Base-by-base conservation (phyloP, 352 stramenopile genomes). In the Globisporangium yorkense region DNA sequence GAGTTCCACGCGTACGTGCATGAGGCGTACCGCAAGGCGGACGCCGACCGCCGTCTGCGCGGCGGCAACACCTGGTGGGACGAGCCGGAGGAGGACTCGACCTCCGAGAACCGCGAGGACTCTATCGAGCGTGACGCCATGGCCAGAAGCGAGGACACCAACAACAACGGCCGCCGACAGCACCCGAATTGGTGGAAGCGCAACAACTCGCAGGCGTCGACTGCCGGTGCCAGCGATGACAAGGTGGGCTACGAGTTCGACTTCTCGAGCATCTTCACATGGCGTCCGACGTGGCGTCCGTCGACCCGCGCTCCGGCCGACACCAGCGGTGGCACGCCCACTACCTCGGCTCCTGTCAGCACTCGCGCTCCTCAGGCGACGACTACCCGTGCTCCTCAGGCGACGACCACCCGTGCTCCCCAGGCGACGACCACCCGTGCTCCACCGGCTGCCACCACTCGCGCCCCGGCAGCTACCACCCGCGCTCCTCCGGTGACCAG, bases 1-100 rank as follows among this genome's bases (percentile, higher is more conserved):
- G 75, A 88, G 57, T 86, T 87, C 51, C 56, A 52, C 3, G 54
- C 66, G 8, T 82, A 75, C 27, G 63, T 79, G 52, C 52, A 53
- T 15, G 67, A 69, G 6, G 50, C 64, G 41, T 75, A 73, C 44
- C 59, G 62, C 5, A 49, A 20, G 9, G 40, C 47, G 8, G 49
- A 51, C 45, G 41, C 16, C 18, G 41, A 16, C 18, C 39, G 52
- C 3, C 52, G 52, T 24, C 41, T 46, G 5, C 37, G 35, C 47
- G 39, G 24, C 39, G n/a, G 51, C 18, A 47, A 35, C 35, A 37
- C 5, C 33, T 48, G 51, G 35, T 47, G 20, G 37, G 51, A 48
- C 40, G 54, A 52, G 18, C 31, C 21, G 12, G 40, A 46, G n/a
- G 52, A 46, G n/a, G 52, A 20, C 24, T 24, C 51, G 6, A 20